Evolutionary conservation across 257 asterid species (phyloP), one percentile per base, ranked within the genome.

Genomic region (Solanum chiquidenum): DNA sequence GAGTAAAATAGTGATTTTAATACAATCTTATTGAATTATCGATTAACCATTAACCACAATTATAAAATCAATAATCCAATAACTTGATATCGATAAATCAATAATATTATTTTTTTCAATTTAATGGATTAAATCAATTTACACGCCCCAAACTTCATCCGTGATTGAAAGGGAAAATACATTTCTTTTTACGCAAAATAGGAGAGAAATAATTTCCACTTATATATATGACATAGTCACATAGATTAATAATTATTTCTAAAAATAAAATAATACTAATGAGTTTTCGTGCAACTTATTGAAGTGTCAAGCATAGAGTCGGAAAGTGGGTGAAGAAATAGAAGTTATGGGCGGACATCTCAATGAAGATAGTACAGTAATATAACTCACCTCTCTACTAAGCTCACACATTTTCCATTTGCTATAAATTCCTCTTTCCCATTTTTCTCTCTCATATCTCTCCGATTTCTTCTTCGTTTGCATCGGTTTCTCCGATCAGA

Each of bases 291-390:
- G 84, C 35, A 27, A 44, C 64, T 42, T 44, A 44, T 40, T 42
- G 62, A 37, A 25, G 8, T n/a, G 62, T 27, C 3, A 9, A 84
- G 79, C 74, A 84, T n/a, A 60, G 37, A 69, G 76, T 69, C 25
- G 25, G 42, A 84, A 35, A 29, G 91, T 86, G 92, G 95, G 95
- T 91, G 98, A 87, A 92, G 94, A 93, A 91, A 93, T 88, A 87
- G 93, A 92, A 71, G 95, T 71, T 84, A 83, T 31, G 86, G 98
- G 95, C 98, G 98, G 94, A 94, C 64, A 88, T 90, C 89, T 79
- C 98, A 77, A 93, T 86, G 98, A 80, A 35, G 87, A 72, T 90
- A 86, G 18, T 21, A 60, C 68, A 75, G 1, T 16, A 80, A 80
- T 29, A 80, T 79, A 79, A 23, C 62, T 44, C 64, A 42, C 23